Conservation (phyloP, 768 basidiomycete species). For the Lentinula aciculospora region DNA sequence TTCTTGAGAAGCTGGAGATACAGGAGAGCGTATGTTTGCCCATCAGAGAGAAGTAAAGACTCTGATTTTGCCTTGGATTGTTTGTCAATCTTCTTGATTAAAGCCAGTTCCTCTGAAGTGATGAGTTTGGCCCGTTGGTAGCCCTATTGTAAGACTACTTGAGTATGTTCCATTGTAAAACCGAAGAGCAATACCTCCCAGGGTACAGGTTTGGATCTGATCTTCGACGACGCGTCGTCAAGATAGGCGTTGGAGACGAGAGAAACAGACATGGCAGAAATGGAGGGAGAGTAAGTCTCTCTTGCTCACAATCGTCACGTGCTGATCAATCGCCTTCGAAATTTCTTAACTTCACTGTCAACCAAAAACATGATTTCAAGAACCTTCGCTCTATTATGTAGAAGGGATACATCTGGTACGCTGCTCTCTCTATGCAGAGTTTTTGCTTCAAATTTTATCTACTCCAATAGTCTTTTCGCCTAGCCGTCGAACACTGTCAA, state of each 20-base stretch:
- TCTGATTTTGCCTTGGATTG: conserved; percentile 71
- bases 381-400: conserved; percentile 23
- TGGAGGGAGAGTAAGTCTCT: neutral
- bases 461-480: conserved; percentile 3
- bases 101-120: conserved; percentile 77
- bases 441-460: neutral
- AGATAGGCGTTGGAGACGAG: conserved; percentile 81
- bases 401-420: conserved; percentile 23
- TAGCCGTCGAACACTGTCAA: conserved; percentile 36
- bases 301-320: neutral
- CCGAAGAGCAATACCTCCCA: conserved; percentile 70
- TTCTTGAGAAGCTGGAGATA: conserved; percentile 87
- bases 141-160: conserved; percentile 45
- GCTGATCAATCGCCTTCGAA: neutral
- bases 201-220: conserved; percentile 84
- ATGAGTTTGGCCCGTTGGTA: conserved; percentile 93
- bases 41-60: conserved; percentile 77
- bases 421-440: neutral
- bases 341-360: neutral
- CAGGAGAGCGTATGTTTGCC: conserved; percentile 74
- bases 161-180: neutral
- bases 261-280: conserved; percentile 56
- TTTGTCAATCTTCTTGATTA: conserved; percentile 88
- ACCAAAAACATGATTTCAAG: conserved; percentile 28
- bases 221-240: conserved; percentile 83